Base-by-base conservation (phyloP, 1,139 yeast species). In the Debaryomyces psychrophilus region DNA sequence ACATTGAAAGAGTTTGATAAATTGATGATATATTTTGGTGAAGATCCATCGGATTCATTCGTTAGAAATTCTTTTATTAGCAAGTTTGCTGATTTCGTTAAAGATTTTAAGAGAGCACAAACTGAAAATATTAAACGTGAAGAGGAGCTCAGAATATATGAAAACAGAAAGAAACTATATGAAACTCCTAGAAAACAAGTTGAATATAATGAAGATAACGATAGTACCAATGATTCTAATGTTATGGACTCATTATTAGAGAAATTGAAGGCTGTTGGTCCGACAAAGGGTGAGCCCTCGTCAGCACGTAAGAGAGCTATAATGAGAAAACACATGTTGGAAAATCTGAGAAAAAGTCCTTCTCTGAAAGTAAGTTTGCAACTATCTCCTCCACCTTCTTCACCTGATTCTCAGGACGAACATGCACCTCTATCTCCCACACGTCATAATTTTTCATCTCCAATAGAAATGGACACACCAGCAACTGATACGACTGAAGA, bases 241-340 rank as follows among this genome's bases (percentile, higher is more conserved):
- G 89, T 85, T 34, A 85, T 87, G 88, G 95, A 87, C 63, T 79
- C 86, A 26, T 71, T 87, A 37, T 69, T 87, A 49, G 89, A 85
- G 57, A 84, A 83, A 58, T 73, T 87, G 57, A 85, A 86, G 60
- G 87, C 87, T 29, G 86, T 87, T 0, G 90, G 89, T 0, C 86
- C 90, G 12, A 58, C 82, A 5, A 81, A 81, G 54, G 84, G 89
- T 3, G 95, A 88, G 59, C 84, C 95, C 0, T 69, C 87, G 1
- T 82, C 93, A 6, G 96, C 96, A 0, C 73, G 96, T 55, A 83
- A 90, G 57, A 75, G 95, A 49, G 96, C 96, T 0, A 71, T 87
- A 52, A 87, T 92, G 54, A 79, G 93, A 52, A 83, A 77, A 55
- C 83, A 82, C 46, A 58, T 84, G 40, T 47, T 79, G 50, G 80